These are phyloP conservation scores for Sodiomyces alkalinus DNA, from an alignment of 2,329 filamentous ascomycete species.

Conservation along the genomic window DNA sequence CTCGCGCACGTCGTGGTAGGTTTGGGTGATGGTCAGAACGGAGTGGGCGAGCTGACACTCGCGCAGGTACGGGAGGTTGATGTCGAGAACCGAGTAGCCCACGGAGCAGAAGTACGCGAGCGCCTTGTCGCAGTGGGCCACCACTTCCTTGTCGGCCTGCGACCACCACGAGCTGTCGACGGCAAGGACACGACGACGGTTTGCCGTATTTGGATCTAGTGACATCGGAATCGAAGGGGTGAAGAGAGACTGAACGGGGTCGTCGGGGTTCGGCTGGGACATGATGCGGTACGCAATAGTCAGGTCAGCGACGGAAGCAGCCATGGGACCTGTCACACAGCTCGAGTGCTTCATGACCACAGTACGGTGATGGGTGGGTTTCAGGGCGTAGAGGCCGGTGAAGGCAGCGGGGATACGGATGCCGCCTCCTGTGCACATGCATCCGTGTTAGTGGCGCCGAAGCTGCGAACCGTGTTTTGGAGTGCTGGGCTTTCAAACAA, in stretches of 20 bases:
- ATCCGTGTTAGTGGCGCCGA: not conserved
- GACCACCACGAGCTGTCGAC: constrained; percentile 42
- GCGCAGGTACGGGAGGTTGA: constrained; percentile 49
- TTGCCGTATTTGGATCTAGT: constrained; percentile 11
- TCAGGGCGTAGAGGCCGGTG: constrained; percentile 71
- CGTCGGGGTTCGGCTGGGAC: constrained; percentile 50
- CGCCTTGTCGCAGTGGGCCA: constrained; percentile 42
- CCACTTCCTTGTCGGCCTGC: constrained; percentile 44
- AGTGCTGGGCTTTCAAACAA: not conserved
- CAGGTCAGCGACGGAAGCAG: constrained; percentile 61
- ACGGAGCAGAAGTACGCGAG: constrained; percentile 41
- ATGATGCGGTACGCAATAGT: constrained; percentile 72
- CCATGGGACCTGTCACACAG: constrained; percentile 59
- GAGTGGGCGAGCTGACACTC: constrained; percentile 66
- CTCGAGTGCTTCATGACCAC: constrained; percentile 37
- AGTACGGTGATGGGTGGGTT: constrained; percentile 60
- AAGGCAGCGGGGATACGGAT: constrained; percentile 60
- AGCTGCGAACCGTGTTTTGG: not conserved
- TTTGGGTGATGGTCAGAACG: constrained; percentile 61
- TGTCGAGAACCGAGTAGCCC: constrained; percentile 37
- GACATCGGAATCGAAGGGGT: constrained; percentile 33
- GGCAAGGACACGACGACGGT: constrained; percentile 48
- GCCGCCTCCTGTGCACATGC: constrained; percentile 42
- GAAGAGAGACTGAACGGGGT: constrained; percentile 44
- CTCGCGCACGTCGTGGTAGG: constrained; percentile 26